Evolutionary conservation across 805 yeast genomes (phyloP), one percentile per base, ranked within the genome.

Genomic region (Ogataea glucozyma): DNA sequence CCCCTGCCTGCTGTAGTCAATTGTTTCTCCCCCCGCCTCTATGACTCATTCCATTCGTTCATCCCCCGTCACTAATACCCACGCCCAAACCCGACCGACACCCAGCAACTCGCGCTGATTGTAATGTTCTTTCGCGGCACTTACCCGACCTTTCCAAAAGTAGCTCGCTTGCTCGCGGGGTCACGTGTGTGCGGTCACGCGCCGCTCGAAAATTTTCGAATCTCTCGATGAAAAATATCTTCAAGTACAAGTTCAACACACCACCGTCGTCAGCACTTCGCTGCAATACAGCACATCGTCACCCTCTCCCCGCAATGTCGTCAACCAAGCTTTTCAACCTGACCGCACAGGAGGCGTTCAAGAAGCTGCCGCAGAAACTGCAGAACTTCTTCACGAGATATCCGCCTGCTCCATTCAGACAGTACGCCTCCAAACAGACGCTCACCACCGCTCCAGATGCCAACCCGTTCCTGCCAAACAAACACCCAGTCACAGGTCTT

Each of bases 391-490:
- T 90, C 69, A 72, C 78, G 38, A 83, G 79, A 62, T 87, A 79
- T 59, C 97, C 97, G 23, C 97, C 97, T 7, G 69, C 83, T 17
- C 91, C 89, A n/a, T 80, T 79, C 65, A 75, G 76, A 14, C 61
- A 74, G 52, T 90, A 88, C 62, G 71, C 87, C 4, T 66, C 72
- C 2, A 74, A 72, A 48, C 85, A 95, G 39, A 77, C 86, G 2
- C 67, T 78, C 21, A 81, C 86, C 17, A 69, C 67, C 37, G 90
- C 88, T 37, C 73, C 77, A 17, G 76, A 78, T 47, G 85, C 89
- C 53, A 90, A 90, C 65, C 97, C 97, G 40, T 90, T 90, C 64
- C 64, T 88, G 42, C 83, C 95, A 18, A 89, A 88, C 64, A 84
- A 76, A 57, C 89, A 89, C 62, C 88, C 95, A 16, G 77, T 84